Base-by-base conservation (phyloP, 371 early-diverging fungal genomes). In the Mortierella sp. region DNA sequence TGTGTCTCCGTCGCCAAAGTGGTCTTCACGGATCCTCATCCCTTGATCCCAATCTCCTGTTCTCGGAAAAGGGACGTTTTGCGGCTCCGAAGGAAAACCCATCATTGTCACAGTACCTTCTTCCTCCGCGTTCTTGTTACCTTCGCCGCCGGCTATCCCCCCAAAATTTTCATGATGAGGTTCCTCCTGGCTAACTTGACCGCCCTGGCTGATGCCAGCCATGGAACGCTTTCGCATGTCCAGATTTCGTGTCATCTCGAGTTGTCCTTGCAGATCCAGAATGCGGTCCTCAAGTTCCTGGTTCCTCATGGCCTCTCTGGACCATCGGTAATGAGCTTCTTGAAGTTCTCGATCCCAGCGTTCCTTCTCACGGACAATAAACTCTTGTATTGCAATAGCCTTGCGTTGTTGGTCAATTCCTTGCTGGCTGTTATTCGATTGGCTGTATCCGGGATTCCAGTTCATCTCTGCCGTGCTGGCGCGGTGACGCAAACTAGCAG, bases 321-420 rank as follows among this genome's bases (percentile, higher is more conserved):
- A 56, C 54, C 68, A 57, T 46, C 63, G 55, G 27, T 56, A 68
- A 19, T 76, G 68, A 0, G 76, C 63, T 25, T 68, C 61, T n/a
- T 68, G 76, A 0, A 76, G 50, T 25, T 76, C 76, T 19, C 55
- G 52, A 22, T 76, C 76, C 76, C 76, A 76, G 1, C 69, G 64
- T 28, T 76, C 76, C 54, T 76, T 76, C 40, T 76, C 76, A 24
- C 61, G 54, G n/a, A 29, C 57, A 60, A 76, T 51, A 39, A 76
- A 68, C 28, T 64, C 65, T 17, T 68, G 76, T 43, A 76, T 63
- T 0, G 68, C 65, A 6, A 54, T 57, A 9, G 69, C 60, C 44
- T 54, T 46, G 4, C 52, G 57, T 5, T 63, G 68, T 9, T 60
- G 49, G 7, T 57, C 62, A 40, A 63, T 49, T n/a, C 76, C 69